phyloP scores from a whole-genome alignment of 768 basidiomycete genomes.

The Gymnopilus junonius region DNA sequence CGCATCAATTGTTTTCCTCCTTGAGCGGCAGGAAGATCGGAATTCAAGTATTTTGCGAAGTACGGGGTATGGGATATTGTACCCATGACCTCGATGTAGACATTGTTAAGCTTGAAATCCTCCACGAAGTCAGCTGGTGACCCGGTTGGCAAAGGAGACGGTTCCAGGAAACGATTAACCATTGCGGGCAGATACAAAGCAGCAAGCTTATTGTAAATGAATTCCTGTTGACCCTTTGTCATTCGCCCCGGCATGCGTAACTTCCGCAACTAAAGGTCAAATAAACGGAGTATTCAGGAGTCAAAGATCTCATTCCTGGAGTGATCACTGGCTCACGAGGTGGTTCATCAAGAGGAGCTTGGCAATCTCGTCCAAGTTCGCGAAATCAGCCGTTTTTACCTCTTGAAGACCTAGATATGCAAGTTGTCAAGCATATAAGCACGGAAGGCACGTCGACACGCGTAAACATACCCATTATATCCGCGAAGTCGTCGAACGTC shows the following conservation, averaged over 20 bases:
- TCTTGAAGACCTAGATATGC: conserved; percentile 3
- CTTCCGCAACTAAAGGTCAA: conserved; percentile 15
- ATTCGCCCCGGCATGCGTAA: conserved; percentile 10
- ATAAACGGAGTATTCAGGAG: not conserved
- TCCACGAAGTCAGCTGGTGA: conserved; percentile 13
- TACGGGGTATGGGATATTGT: conserved; percentile 27
- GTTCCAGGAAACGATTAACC: conserved; percentile 26
- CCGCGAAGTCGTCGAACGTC: conserved; percentile 20
- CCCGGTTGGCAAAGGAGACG: conserved; percentile 12
- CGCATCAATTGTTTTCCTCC: conserved; percentile 25
- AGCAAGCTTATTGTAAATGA: conserved; percentile 29
- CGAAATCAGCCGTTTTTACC: not conserved
- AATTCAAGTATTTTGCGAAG: conserved; percentile 31
- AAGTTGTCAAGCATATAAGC: not conserved
- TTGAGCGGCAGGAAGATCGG: conserved; percentile 19
- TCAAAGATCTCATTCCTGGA: not conserved
- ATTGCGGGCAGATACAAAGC: conserved; percentile 29
- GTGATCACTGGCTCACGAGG: conserved; percentile 9
- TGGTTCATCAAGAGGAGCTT: conserved; percentile 18
- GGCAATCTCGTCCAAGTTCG: conserved; percentile 17
- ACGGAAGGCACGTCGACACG: not conserved
- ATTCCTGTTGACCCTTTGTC: conserved; percentile 22
- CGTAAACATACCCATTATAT: conserved; percentile 14
- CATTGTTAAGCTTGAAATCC: conserved; percentile 27
- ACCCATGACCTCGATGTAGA: conserved; percentile 27